Percentiles rank a stretch among this genome's conserved stretches.
Evolutionary conservation across 345 rosid genomes (phyloP).

Genomic region (thale cress (Arabidopsis thaliana)): DNA sequence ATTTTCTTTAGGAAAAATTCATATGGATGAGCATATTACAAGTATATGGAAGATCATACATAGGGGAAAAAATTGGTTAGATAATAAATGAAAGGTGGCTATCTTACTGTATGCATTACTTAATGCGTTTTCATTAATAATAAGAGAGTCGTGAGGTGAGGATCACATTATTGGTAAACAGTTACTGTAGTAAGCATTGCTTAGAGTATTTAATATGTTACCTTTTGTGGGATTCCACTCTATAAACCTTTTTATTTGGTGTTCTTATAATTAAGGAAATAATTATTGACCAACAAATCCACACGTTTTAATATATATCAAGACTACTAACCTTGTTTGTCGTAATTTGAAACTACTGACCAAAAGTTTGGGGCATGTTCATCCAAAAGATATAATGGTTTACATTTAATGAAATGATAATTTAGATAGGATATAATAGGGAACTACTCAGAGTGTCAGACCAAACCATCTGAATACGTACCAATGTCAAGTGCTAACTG

Average conservation of each 20-base stretch:
- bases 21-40: conserved; percentile 38
- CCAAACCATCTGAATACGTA: no score
- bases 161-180: conserved; percentile 29
- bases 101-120: conserved; percentile 39
- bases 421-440: no score
- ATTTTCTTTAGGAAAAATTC: neutral
- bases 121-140: conserved; percentile 30
- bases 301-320: conserved; percentile 3
- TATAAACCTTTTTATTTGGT: conserved; percentile 1
- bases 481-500: neutral
- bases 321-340: conserved; percentile 7
- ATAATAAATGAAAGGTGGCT: conserved; percentile 44
- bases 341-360: conserved; percentile 3
- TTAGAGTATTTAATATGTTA: conserved; percentile 11
- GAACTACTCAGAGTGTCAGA: no score
- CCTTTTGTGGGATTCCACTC: conserved; percentile 17
- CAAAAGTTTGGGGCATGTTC: conserved; percentile 10
- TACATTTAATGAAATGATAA: neutral
- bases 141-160: conserved; percentile 38
- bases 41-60: conserved; percentile 21
- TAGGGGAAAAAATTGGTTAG: conserved; percentile 28
- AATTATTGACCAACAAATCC: conserved; percentile 1
- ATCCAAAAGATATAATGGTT: conserved; percentile 1
- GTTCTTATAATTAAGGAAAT: conserved; percentile 18
- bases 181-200: conserved; percentile 14